Evolutionary conservation across 148 eudicot genomes (phyloP), one percentile per base, ranked within the genome.

Genomic region (Camellia japonica): DNA sequence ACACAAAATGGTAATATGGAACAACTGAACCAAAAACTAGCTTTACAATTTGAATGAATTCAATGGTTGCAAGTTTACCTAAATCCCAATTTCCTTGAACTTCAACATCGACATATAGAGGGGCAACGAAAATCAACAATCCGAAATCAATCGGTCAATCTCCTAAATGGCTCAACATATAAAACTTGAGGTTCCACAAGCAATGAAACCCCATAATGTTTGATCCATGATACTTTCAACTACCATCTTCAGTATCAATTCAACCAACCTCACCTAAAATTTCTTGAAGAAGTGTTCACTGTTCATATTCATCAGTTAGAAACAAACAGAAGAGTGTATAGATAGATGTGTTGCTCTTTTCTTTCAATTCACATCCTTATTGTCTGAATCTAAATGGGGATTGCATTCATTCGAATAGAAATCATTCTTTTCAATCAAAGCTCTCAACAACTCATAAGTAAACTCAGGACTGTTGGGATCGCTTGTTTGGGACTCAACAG

Each of bases 341-440:
- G 30, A 52, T 30, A 30, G 38, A 30, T 30, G 38, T 7, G 11
- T 7, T 4, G 38, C 38, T 15, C 7, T 38, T 7, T 65, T 23
- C 46, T 16, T 52, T 64, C 63, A 66, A 11, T 51, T 30, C 6
- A 49, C 60, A 64, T n/a, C 14, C 20, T 23, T 14, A 19, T 3
- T 42, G 66, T 56, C 71, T 61, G 6, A 20, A 85, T 69, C 80
- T 59, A 93, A 71, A 88, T 92, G 96, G 80, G 94, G 85, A 87
- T 93, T 89, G 84, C 95, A 93, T 44, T 93, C 96, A 46, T 89
- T 74, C 38, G 89, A 88, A 82, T 79, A 92, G 74, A 93, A 93
- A 84, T 92, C 93, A 84, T 92, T 93, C 41, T 87, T 90, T 83
- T 93, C 97, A 76, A 93, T 90, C 85, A 93, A 80, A 81, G 68